A percentile compares a stretch with the other conserved stretches of the same genome.
phyloP scores from a whole-genome alignment of 176 grass and related monocot genomes.

The Musa beccarii region DNA sequence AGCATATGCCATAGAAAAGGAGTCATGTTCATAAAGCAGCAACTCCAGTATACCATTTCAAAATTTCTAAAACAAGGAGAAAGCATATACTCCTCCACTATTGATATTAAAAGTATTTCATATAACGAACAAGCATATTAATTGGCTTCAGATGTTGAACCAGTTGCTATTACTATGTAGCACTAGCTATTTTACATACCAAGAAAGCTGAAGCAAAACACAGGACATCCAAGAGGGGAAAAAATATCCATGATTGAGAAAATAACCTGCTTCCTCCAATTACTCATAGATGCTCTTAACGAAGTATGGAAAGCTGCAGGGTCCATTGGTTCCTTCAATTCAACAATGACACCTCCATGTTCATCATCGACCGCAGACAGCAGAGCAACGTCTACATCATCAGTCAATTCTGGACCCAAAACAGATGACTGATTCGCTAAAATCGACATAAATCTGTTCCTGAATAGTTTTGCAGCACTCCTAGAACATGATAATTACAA shows the following conservation, averaged over 20 bases:
- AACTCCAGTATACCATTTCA: no score
- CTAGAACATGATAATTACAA: neutral
- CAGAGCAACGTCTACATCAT: neutral
- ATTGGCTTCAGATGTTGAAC: no score
- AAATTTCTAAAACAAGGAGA: no score
- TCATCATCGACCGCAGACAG: conserved; percentile 8
- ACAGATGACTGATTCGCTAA: neutral
- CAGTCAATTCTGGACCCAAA: neutral
- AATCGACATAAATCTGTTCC: neutral
- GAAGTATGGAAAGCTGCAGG: neutral
- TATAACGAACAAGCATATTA: no score
- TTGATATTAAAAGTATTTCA: no score
- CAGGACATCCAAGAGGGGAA: no score
- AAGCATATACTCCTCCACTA: no score
- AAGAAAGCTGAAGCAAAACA: no score
- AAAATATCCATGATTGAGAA: neutral
- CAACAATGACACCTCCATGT: conserved; percentile 10
- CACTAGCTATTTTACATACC: neutral
- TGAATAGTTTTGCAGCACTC: neutral
- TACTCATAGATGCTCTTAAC: neutral
- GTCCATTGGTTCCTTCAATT: conserved; percentile 9
- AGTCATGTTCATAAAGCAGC: no score
- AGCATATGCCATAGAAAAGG: no score
- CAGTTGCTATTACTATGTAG: no score
- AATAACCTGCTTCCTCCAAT: conserved; percentile 10